Evolutionary conservation across 805 yeast species (phyloP).

Genomic region (Starmerella bombicola): DNA sequence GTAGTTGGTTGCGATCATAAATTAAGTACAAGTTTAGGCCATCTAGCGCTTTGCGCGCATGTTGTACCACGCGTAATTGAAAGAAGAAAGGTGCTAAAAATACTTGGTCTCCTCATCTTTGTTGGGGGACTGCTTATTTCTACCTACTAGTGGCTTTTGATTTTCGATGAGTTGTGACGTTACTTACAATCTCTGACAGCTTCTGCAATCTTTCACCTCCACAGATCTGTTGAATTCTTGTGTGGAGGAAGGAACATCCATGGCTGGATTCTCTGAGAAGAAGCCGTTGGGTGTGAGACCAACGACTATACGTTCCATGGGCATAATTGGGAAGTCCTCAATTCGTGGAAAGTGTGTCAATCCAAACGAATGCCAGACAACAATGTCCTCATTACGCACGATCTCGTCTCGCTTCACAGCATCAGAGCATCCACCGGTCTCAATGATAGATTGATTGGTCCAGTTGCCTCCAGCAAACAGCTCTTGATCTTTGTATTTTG

Average conservation of each 20-base stretch:
- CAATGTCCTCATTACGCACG: constrained; percentile 52
- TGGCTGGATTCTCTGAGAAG: constrained; percentile 67
- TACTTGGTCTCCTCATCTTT: no score
- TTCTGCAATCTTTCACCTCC: constrained; percentile 17
- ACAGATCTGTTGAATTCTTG: constrained; percentile 53
- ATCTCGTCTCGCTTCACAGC: constrained; percentile 37
- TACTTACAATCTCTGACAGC: constrained; percentile 29
- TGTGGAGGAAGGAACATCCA: constrained; percentile 60
- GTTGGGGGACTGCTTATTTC: no score
- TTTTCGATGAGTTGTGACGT: no score
- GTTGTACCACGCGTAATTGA: no score
- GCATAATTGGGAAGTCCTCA: constrained; percentile 85
- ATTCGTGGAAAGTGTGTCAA: constrained; percentile 71
- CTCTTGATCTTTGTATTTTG: constrained; percentile 59
- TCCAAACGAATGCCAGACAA: constrained; percentile 71
- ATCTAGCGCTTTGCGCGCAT: no score
- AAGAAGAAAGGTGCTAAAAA: no score
- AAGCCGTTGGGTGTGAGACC: constrained; percentile 58
- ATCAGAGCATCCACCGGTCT: constrained; percentile 33
- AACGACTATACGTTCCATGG: constrained; percentile 60
- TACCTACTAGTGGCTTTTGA: no score
- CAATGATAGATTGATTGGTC: constrained; percentile 67
- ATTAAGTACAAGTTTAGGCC: background rate
- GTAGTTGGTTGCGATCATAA: constrained; percentile 9
- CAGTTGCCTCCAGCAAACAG: constrained; percentile 72